Evolutionary conservation across 2,329 filamentous ascomycete species (phyloP).

Genomic region (Stemphylium vesicarium): DNA sequence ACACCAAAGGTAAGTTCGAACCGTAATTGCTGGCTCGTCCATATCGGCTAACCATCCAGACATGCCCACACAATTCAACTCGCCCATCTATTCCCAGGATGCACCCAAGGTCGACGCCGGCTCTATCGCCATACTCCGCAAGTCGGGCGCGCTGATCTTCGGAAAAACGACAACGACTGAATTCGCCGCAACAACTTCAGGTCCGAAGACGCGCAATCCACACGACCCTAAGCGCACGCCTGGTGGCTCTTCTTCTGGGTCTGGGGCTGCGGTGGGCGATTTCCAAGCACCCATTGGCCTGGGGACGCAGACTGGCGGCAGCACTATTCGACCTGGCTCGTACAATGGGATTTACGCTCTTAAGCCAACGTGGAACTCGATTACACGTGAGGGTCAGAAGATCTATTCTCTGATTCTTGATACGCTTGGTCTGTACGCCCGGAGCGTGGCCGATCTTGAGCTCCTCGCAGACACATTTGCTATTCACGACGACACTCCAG

Average conservation of each 20-base stretch:
- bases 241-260: constrained; percentile 71
- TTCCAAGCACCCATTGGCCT: constrained; percentile 66
- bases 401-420: constrained; percentile 66
- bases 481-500: constrained; percentile 58
- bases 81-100: constrained; percentile 59
- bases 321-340: constrained; percentile 67
- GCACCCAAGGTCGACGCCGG: constrained; percentile 59
- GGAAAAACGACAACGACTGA: constrained; percentile 67
- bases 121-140: constrained; percentile 59
- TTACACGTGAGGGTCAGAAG: constrained; percentile 67
- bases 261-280: constrained; percentile 70
- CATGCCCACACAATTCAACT: constrained; percentile 65
- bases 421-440: constrained; percentile 67
- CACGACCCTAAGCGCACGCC: constrained; percentile 62
- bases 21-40: too few species aligned
- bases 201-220: constrained; percentile 65
- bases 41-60: constrained; percentile 33
- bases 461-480: constrained; percentile 62
- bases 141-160: constrained; percentile 64
- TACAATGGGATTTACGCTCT: constrained; percentile 70
- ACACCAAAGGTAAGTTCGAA: constrained; percentile 47
- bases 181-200: constrained; percentile 64
- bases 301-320: constrained; percentile 71
- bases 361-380: constrained; percentile 70
- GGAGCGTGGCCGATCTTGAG: constrained; percentile 64